These are phyloP conservation scores for Dendrocalamus latiflorus DNA, from an alignment of 202 grass and related monocot genomes.

Conservation along the genomic window DNA sequence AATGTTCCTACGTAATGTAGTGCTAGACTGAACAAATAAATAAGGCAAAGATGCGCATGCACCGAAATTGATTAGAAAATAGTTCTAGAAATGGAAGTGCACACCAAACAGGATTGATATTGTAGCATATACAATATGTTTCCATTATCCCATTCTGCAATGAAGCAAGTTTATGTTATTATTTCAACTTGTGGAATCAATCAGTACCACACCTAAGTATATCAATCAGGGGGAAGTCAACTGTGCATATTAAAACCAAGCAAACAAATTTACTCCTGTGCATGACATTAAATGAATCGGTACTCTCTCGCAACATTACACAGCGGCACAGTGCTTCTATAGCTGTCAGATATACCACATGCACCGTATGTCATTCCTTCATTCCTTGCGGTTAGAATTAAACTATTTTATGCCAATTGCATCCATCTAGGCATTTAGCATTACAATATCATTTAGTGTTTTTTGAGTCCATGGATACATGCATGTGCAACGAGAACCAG, in stretches of 20 bases:
- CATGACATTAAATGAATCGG: neutral
- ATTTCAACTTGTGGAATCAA: no score
- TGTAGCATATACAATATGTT: no score
- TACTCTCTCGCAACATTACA: neutral
- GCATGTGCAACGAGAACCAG: neutral
- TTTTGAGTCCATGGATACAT: neutral
- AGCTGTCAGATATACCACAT: constrained; percentile 3
- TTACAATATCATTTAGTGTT: neutral
- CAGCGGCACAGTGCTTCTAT: neutral
- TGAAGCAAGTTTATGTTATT: no score
- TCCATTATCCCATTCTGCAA: no score
- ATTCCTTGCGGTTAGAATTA: neutral
- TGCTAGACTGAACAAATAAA: neutral
- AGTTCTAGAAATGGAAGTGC: no score
- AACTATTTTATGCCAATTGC: neutral
- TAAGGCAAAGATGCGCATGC: constrained; percentile 6
- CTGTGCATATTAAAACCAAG: constrained; percentile 15
- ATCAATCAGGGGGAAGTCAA: no score
- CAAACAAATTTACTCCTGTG: neutral
- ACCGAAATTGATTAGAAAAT: no score
- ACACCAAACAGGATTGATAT: no score
- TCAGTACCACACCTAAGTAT: no score
- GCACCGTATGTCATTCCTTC: constrained; percentile 4
- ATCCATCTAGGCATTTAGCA: neutral
- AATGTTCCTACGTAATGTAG: neutral